phyloP scores from a whole-genome alignment of 1,139 yeast species.

The Scheffersomyces illinoinensis region DNA sequence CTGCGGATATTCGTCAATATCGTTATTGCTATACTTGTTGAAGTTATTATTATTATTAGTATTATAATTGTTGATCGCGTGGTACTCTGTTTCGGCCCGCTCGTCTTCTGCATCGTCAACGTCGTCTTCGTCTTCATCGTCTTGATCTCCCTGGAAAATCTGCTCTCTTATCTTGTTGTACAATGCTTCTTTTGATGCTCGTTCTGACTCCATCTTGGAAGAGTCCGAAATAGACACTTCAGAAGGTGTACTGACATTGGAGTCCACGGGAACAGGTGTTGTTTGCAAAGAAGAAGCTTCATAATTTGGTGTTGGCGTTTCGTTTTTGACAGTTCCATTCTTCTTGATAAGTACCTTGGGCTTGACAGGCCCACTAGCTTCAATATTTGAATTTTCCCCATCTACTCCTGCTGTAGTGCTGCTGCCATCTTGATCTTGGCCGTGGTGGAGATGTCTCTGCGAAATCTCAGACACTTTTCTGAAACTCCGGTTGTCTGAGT shows the following conservation, averaged over 20 bases:
- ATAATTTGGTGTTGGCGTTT: background rate
- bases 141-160: conserved; percentile 32
- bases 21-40: background rate
- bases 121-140: conserved; percentile 27
- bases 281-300: background rate
- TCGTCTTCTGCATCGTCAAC: conserved; percentile 26
- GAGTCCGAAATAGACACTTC: conserved; percentile 1
- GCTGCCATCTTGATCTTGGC: background rate
- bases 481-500: background rate
- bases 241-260: conserved; percentile 1
- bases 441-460: background rate
- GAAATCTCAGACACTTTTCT: conserved; percentile 6
- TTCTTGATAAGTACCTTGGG: conserved; percentile 22
- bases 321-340: conserved; percentile 4
- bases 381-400: background rate
- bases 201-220: conserved; percentile 21
- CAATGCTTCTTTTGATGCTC: conserved; percentile 38
- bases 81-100: conserved; percentile 13
- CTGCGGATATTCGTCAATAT: background rate
- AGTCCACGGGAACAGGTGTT: conserved; percentile 1
- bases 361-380: conserved; percentile 6
- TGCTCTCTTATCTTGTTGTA: conserved; percentile 47
- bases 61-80: conserved; percentile 4
- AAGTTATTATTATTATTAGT: conserved; percentile 1
- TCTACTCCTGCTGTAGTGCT: background rate